Conservation (phyloP, 2,329 filamentous ascomycete genomes). For the Teratosphaeria gauchensis region DNA sequence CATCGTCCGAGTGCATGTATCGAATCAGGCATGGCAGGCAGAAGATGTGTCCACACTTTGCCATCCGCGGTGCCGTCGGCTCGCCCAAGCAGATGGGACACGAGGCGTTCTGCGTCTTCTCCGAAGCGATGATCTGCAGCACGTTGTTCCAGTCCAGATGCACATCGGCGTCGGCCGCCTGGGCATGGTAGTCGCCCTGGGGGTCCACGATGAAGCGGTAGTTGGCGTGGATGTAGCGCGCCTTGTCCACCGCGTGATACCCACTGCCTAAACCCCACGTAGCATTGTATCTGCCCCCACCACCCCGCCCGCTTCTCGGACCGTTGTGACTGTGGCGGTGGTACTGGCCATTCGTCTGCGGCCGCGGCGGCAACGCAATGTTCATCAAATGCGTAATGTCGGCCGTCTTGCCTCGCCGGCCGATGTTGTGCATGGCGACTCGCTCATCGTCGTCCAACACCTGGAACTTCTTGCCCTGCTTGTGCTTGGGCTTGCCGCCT, state of each 20-base stretch:
- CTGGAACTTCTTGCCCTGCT: conserved; percentile 64
- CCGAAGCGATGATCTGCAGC: conserved; percentile 81
- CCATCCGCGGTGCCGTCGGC: conserved; percentile 91
- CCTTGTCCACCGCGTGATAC: conserved; percentile 84
- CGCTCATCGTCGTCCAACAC: conserved; percentile 69
- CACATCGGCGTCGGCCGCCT: conserved; percentile 77
- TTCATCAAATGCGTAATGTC: conserved; percentile 88
- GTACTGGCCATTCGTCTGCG: conserved; percentile 46
- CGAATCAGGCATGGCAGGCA: conserved; percentile 87
- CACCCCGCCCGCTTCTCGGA: conserved; percentile 34
- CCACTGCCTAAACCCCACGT: conserved; percentile 82
- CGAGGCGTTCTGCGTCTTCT: conserved; percentile 75
- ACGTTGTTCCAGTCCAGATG: conserved; percentile 87
- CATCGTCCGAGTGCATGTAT: conserved; percentile 82
- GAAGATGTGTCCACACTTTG: conserved; percentile 93
- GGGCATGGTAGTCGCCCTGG: conserved; percentile 64
- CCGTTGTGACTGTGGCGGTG: conserved; percentile 26
- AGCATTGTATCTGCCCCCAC: conserved; percentile 52
- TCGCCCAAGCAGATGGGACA: conserved; percentile 93
- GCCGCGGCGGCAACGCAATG: conserved; percentile 70
- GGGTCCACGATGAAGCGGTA: conserved; percentile 94
- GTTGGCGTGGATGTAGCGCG: conserved; percentile 87
- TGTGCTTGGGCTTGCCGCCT: conserved; percentile 69
- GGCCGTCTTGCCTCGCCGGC: conserved; percentile 84
- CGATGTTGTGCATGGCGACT: conserved; percentile 28